Base-by-base conservation (phyloP, 2,329 filamentous ascomycete genomes). In the Pyrenophora graminea region DNA sequence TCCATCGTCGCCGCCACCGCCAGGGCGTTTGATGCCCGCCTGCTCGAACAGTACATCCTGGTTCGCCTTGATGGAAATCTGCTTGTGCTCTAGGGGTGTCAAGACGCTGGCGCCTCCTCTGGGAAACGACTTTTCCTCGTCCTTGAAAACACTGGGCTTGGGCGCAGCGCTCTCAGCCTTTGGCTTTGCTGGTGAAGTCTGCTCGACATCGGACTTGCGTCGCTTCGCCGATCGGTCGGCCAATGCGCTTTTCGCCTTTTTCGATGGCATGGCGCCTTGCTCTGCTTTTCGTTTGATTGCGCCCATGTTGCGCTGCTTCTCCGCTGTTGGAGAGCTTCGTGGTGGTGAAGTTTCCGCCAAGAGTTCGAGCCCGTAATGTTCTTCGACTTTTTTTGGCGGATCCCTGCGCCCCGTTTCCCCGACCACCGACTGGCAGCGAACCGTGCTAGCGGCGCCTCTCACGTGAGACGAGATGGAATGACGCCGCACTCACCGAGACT, bases 61-160 rank as follows among this genome's bases (percentile, higher is more conserved):
- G 69, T 89, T 94, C 39, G 94, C 94, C 74, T 97, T 89, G 51
- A 95, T 87, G 66, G 94, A 88, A 57, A 99, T 97, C 75, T 97
- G 91, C 77, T 96, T 97, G 71, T 95, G 89, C 73, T 99, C 94
- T 44, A 99, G 79, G 17, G 94, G 92, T 2, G 94, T 97, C 70
- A 99, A 78, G 45, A 96, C 82, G 69, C 90, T 95, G 45, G 86
- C 93, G 37, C 94, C 95, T 48, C 94, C 94, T 80, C 94, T 85
- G 61, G 94, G 93, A 67, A 99, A 99, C 38, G 93, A 81, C 30
- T 87, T 86, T 70, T 97, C 94, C 61, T 97, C 94, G 60, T 94
- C 88, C 71, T 79, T 79, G 62, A 85, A 70, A 15, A 84, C 73
- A 18, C 79, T 80, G 50, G 40, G 31, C 33, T 64, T 60, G 18